Base-by-base conservation (phyloP, 441 rosid genomes). In the Sinapis alba region DNA sequence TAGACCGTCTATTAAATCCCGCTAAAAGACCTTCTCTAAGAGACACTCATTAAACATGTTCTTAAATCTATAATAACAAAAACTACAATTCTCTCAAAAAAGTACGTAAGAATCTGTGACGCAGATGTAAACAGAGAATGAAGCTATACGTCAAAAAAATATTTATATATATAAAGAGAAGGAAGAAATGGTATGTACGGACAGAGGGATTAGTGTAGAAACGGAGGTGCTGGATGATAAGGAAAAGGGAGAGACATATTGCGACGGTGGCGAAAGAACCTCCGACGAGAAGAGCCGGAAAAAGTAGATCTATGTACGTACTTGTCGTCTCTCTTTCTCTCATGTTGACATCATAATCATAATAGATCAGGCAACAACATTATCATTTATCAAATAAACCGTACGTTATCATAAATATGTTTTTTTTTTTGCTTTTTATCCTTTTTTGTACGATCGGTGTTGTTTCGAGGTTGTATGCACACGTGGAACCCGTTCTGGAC, bases 131-230 rank as follows among this genome's bases (percentile, higher is more conserved):
- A 36, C 8, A 30, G 23, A 23, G 13, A n/a, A 9, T 13, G 18
- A 73, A 73, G 9, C 19, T 15, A 41, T 16, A 41, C 19, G 38
- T 56, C 2, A n/a, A 12, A 57, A 71, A 63, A 47, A 3, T 3
- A n/a, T n/a, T n/a, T n/a, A n/a, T n/a, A 63, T 0, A 27, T 11
- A 9, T 4, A n/a, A 18, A 45, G 20, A 57, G 7, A n/a, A 6
- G 10, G 71, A 5, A 32, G 61, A 34, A 16, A 3, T 7, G 3
- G 27, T 12, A 0, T 38, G 64, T 67, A 81, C 88, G 70, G 43
- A 93, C 98, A 56, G 83, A 79, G 6, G 96, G 97, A 65, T 90
- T 93, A 68, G 93, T 88, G 84, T 95, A 91, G 62, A 86, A 84
- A 83, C 93, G 85, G 81, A 93, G 98, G 86, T 93, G 98, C 26